Evolutionary conservation across 2,329 filamentous ascomycete genomes (phyloP).

Genomic region (Lachnellula subtilissima): DNA sequence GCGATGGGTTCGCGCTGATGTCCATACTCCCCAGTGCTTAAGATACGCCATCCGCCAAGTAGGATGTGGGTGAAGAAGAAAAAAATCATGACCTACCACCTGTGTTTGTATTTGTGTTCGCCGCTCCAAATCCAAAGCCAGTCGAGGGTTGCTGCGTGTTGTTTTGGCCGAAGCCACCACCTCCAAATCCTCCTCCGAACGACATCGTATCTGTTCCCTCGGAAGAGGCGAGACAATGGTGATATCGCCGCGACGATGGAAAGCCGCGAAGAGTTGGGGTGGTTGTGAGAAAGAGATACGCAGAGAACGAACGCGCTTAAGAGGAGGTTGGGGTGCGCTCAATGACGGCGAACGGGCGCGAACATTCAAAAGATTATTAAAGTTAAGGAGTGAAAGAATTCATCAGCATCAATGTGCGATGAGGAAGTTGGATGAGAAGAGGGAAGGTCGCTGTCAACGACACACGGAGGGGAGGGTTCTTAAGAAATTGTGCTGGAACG

Average conservation of each 20-base stretch:
- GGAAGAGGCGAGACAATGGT: background rate
- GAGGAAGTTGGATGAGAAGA: slow-evolving; percentile 13
- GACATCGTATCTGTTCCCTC: slow-evolving; percentile 26
- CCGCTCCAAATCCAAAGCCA: slow-evolving; percentile 50
- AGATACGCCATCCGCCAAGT: slow-evolving; percentile 8
- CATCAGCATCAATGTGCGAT: slow-evolving; percentile 10
- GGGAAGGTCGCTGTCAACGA: slow-evolving; percentile 3
- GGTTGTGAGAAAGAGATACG: slow-evolving; percentile 14
- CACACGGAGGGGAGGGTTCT: slow-evolving; percentile 6
- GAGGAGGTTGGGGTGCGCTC: slow-evolving; percentile 23
- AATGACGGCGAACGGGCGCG: slow-evolving; percentile 20
- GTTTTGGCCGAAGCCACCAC: slow-evolving; percentile 61
- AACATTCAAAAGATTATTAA: slow-evolving; percentile 23
- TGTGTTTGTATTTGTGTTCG: slow-evolving; percentile 30
- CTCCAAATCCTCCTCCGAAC: slow-evolving; percentile 43
- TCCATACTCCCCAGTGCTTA: slow-evolving; percentile 12
- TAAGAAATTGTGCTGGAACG: slow-evolving; percentile 4
- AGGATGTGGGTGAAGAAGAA: slow-evolving; percentile 6
- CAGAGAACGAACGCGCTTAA: slow-evolving; percentile 25
- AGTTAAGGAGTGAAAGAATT: slow-evolving; percentile 21
- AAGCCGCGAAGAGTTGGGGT: slow-evolving; percentile 10
- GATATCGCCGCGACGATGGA: slow-evolving; percentile 7
- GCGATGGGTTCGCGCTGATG: slow-evolving; percentile 27
- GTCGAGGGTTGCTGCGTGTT: slow-evolving; percentile 38
- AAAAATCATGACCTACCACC: slow-evolving; percentile 32